Conservation (phyloP, 2,329 filamentous ascomycete species). For the Exophiala alcalophila region DNA sequence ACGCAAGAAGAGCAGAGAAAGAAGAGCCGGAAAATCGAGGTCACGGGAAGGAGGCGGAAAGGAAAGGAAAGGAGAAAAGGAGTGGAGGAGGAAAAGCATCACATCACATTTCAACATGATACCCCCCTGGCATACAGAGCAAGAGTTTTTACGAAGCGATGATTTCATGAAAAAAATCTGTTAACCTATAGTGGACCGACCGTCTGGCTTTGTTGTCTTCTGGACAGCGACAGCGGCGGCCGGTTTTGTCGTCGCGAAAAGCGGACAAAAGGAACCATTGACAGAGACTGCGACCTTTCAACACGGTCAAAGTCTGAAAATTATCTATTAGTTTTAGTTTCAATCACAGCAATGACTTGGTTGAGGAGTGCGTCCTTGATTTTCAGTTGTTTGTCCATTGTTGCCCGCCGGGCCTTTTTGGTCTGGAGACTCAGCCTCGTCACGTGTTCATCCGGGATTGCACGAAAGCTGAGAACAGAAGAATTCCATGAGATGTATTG, state of each 20-base stretch:
- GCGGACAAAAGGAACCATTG: not conserved
- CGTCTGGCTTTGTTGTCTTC: no score
- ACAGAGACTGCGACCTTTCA: conserved; percentile 10
- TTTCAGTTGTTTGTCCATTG: no score
- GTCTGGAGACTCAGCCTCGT: no score
- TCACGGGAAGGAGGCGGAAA: not conserved
- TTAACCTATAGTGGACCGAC: no score
- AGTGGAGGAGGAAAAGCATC: conserved; percentile 8
- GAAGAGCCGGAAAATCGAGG: not conserved
- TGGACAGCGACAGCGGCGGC: not conserved
- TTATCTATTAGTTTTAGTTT: no score
- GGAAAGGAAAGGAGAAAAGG: conserved; percentile 8
- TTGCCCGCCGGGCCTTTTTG: no score
- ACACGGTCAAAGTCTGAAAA: conserved; percentile 12
- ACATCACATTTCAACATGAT: conserved; percentile 29
- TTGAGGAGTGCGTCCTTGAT: no score
- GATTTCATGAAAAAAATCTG: conserved; percentile 14
- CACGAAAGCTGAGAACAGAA: no score
- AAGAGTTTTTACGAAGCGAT: conserved; percentile 18
- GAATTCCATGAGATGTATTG: no score
- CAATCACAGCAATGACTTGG: no score
- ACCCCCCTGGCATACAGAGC: conserved; percentile 14
- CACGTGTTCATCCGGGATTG: no score
- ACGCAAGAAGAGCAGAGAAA: not conserved
- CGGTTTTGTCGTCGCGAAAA: not conserved